These are phyloP conservation scores for Cymbidium sinense DNA, from an alignment of 106 monocot genomes.

Conservation along the genomic window DNA sequence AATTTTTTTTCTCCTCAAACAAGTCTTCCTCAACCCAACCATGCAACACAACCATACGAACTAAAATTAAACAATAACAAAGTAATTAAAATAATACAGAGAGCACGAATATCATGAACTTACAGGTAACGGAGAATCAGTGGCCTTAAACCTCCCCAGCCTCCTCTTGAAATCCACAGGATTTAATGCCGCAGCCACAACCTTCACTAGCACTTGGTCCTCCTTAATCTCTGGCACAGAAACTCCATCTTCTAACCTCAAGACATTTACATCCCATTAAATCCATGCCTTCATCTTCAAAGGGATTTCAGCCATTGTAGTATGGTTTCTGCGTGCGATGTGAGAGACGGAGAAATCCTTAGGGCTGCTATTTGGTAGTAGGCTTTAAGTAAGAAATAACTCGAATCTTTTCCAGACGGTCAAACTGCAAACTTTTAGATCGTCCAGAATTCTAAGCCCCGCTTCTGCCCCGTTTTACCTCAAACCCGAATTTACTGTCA, in stretches of 20 bases:
- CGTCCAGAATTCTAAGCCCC: no score
- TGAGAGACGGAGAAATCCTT: no score
- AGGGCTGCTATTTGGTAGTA: no score
- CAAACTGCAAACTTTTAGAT: no score
- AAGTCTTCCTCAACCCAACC: no score
- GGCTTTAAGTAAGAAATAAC: no score
- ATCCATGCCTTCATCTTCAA: slow-evolving; percentile 80
- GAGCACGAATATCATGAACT: slow-evolving; percentile 5
- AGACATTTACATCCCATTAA: slow-evolving; percentile 59
- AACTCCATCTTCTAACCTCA: slow-evolving; percentile 57
- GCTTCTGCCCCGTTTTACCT: no score
- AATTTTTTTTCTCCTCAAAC: no score
- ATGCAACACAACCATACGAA: not conserved
- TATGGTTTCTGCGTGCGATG: no score
- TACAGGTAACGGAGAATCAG: slow-evolving; percentile 83
- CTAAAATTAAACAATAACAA: not conserved
- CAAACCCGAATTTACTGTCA: no score
- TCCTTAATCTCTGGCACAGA: slow-evolving; percentile 62
- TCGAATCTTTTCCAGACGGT: no score
- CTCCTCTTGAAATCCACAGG: slow-evolving; percentile 94
- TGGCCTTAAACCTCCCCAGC: slow-evolving; percentile 76
- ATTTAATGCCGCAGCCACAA: slow-evolving; percentile 79
- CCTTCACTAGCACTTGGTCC: slow-evolving; percentile 84
- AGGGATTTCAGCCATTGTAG: slow-evolving; percentile 23
- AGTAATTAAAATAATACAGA: not conserved